Evolutionary conservation across 345 rosid genomes (phyloP).

Genomic region (Populus nigra): DNA sequence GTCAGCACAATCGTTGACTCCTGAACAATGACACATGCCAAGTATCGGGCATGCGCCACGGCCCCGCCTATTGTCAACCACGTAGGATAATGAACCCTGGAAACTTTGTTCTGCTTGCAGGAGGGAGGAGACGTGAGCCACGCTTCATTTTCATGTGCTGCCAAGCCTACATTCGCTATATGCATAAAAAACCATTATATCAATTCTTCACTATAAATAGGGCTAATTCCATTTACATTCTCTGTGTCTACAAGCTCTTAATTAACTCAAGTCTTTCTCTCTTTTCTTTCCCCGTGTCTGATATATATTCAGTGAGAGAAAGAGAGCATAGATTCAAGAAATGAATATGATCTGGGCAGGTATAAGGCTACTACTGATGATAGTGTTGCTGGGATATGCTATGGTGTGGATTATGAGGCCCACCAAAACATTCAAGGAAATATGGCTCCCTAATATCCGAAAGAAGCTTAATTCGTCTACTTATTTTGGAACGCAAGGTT

Average conservation of each 20-base stretch:
- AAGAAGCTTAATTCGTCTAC: constrained; percentile 1
- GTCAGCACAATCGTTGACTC: too few relatives aligned
- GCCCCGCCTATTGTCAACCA: too few relatives aligned
- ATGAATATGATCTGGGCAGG: background rate
- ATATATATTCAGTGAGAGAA: too few relatives aligned
- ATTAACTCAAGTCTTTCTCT: background rate
- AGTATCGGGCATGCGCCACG: too few relatives aligned
- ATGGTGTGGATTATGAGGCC: constrained; percentile 22
- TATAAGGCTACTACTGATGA: background rate
- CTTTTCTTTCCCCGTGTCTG: background rate
- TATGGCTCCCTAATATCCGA: constrained; percentile 12
- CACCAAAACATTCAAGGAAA: constrained; percentile 9
- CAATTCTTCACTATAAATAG: too few relatives aligned
- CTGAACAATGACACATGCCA: too few relatives aligned
- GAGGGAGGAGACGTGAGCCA: constrained; percentile 1
- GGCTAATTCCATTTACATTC: too few relatives aligned
- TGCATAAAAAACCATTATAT: background rate
- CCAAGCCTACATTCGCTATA: too few relatives aligned
- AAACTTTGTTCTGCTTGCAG: too few relatives aligned
- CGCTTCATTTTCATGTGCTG: background rate
- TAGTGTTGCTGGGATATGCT: constrained; percentile 14
- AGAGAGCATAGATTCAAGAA: background rate
- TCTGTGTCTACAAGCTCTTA: background rate
- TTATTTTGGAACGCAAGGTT: constrained; percentile 21
- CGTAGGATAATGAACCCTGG: too few relatives aligned